Conservation (phyloP, 106 monocot genomes). For the Apostasia shenzhenica region DNA sequence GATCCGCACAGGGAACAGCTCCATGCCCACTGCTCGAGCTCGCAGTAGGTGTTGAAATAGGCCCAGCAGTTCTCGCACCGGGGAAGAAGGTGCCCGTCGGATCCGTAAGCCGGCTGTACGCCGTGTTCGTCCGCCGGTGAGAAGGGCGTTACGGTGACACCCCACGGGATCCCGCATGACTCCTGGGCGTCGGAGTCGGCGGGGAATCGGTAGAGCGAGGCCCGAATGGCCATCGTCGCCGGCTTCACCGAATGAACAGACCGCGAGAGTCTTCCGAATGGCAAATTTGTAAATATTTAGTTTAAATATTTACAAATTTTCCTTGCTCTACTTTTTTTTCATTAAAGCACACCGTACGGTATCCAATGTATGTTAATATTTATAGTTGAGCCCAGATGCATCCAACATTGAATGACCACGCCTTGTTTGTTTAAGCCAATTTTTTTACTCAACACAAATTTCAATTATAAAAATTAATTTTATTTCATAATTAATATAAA, state of each 20-base stretch:
- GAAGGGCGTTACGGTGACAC: constrained; percentile 78
- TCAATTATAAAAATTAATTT: too few relatives aligned
- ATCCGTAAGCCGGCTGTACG: constrained; percentile 34
- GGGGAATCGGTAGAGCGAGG: constrained; percentile 78
- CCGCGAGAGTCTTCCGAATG: too few relatives aligned
- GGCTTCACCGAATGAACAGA: neutral
- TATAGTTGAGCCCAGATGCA: too few relatives aligned
- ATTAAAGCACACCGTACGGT: too few relatives aligned
- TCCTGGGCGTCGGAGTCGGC: constrained; percentile 54
- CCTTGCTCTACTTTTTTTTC: too few relatives aligned
- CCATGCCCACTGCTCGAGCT: constrained; percentile 94
- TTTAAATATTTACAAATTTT: too few relatives aligned
- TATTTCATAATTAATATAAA: too few relatives aligned
- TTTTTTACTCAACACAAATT: too few relatives aligned
- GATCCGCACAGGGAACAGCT: constrained; percentile 76
- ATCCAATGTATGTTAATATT: too few relatives aligned
- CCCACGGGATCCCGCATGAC: constrained; percentile 80
- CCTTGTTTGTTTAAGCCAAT: too few relatives aligned
- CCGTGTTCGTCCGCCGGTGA: constrained; percentile 59
- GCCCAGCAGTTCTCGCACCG: constrained; percentile 96
- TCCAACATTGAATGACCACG: too few relatives aligned
- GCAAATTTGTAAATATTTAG: too few relatives aligned
- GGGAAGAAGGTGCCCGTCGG: constrained; percentile 63
- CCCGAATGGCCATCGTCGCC: constrained; percentile 60
- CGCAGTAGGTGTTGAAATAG: constrained; percentile 88